phyloP scores from a whole-genome alignment of 2,329 filamentous ascomycete genomes.

The Aspergillaceae sp. region DNA sequence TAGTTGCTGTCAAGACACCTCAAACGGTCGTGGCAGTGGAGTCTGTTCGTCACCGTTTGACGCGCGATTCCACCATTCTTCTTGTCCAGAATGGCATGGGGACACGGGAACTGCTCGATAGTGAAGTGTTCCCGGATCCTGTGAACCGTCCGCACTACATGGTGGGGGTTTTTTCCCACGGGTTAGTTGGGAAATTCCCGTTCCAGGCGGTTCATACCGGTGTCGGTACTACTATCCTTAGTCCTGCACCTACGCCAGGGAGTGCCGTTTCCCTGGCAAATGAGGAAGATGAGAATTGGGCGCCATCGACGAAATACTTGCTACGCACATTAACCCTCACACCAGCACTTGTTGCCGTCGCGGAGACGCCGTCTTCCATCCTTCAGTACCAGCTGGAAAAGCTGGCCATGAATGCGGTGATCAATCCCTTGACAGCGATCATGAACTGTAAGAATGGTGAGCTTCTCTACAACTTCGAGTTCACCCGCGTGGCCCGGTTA shows the following conservation, averaged over 20 bases:
- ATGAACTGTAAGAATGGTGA: conserved; percentile 67
- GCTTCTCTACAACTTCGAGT: conserved; percentile 57
- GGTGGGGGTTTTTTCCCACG: conserved; percentile 57
- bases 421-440: conserved; percentile 74
- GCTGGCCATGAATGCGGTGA: conserved; percentile 63
- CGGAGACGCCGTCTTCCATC: conserved; percentile 53
- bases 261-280: conserved; percentile 8
- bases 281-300: conserved; percentile 22
- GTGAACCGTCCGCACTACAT: conserved; percentile 64
- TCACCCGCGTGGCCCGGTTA: conserved; percentile 58
- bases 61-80: conserved; percentile 60
- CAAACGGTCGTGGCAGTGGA: conserved; percentile 59
- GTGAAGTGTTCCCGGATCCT: conserved; percentile 59
- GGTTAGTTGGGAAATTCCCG: conserved; percentile 39
- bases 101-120: conserved; percentile 67
- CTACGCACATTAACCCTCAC: conserved; percentile 55
- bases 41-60: conserved; percentile 58
- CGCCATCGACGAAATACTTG: conserved; percentile 48
- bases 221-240: conserved; percentile 50
- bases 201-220: conserved; percentile 52
- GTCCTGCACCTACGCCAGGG: conserved; percentile 36
- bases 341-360: conserved; percentile 53
- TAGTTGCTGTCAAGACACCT: conserved; percentile 69
- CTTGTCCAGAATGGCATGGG: conserved; percentile 78
- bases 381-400: conserved; percentile 69